phyloP scores from a whole-genome alignment of 129 eudicot species.

The Escallonia rubra region DNA sequence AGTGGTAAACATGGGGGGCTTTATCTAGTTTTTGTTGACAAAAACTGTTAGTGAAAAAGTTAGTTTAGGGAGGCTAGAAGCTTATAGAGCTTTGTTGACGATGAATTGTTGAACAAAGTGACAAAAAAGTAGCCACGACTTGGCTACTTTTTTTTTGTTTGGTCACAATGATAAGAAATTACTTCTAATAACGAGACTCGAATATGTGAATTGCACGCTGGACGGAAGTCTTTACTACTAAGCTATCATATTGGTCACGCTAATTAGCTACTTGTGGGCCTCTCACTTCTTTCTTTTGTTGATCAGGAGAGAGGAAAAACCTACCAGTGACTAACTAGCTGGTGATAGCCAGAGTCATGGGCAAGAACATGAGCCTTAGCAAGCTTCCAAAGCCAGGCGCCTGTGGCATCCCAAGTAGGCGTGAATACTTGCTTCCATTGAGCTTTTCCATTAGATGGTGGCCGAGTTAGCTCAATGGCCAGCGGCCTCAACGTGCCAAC shows the following conservation, averaged over 20 bases:
- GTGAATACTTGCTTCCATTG: conserved; percentile 61
- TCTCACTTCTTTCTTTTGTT: not conserved
- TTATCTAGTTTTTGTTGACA: too few species aligned
- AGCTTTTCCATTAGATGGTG: conserved; percentile 51
- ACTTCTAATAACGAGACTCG: too few species aligned
- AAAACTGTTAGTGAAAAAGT: too few species aligned
- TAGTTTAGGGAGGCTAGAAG: too few species aligned
- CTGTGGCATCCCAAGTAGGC: conserved; percentile 52
- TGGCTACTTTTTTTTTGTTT: too few species aligned
- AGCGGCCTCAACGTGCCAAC: conserved; percentile 48
- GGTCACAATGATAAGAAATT: too few species aligned
- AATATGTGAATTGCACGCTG: not conserved
- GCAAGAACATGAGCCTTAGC: conserved; percentile 82
- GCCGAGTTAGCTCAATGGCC: conserved; percentile 82
- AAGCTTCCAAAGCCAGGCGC: conserved; percentile 72
- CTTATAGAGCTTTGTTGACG: too few species aligned
- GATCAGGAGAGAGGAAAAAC: not conserved
- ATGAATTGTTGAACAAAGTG: too few species aligned
- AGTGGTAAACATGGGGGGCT: too few species aligned
- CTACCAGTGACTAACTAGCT: conserved; percentile 75
- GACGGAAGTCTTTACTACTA: not conserved
- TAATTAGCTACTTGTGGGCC: not conserved
- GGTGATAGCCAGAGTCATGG: conserved; percentile 76
- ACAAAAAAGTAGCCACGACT: too few species aligned
- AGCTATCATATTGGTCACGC: not conserved